phyloP scores from a whole-genome alignment of 345 rosid species.

The Corchorus olitorius region DNA sequence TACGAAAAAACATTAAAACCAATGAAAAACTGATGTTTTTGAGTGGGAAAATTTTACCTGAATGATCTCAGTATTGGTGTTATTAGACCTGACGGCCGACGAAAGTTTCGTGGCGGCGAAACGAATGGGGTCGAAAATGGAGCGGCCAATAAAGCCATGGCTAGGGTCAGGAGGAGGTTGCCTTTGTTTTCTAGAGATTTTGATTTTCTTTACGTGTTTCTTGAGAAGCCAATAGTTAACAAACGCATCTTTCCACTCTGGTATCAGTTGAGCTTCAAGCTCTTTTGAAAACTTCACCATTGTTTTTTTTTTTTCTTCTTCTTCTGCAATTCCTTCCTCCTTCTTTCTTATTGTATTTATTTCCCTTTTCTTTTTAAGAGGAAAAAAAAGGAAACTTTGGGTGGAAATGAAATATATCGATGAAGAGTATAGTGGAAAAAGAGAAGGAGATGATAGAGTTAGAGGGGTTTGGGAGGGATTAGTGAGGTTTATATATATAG shows the following conservation, averaged over 20 bases:
- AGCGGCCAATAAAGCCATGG: slow-evolving; percentile 43
- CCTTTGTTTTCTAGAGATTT: slow-evolving; percentile 49
- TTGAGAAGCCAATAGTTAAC: slow-evolving; percentile 90
- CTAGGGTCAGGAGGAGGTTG: slow-evolving; percentile 33
- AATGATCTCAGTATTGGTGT: slow-evolving; percentile 45
- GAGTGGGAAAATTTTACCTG: slow-evolving; percentile 49
- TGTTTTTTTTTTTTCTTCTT: slow-evolving; percentile 19
- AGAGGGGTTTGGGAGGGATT: slow-evolving; percentile 35
- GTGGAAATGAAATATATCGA: background rate
- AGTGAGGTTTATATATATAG: slow-evolving; percentile 44
- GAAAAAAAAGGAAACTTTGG: slow-evolving; percentile 1
- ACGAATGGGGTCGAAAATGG: slow-evolving; percentile 63
- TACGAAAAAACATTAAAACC: background rate
- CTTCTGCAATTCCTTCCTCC: background rate
- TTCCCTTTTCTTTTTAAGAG: background rate
- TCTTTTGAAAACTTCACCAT: slow-evolving; percentile 99
- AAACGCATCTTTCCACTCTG: slow-evolving; percentile 97
- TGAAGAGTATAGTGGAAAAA: background rate
- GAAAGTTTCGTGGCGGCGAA: slow-evolving; percentile 41
- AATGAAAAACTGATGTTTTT: background rate
- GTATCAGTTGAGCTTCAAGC: slow-evolving; percentile 94
- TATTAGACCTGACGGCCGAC: slow-evolving; percentile 23
- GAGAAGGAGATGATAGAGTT: slow-evolving; percentile 15
- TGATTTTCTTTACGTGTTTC: slow-evolving; percentile 82
- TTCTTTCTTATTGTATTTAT: background rate